Evolutionary conservation across 2,329 filamentous ascomycete genomes (phyloP), one percentile per base, ranked within the genome.

Genomic region (Polychaeton citri): DNA sequence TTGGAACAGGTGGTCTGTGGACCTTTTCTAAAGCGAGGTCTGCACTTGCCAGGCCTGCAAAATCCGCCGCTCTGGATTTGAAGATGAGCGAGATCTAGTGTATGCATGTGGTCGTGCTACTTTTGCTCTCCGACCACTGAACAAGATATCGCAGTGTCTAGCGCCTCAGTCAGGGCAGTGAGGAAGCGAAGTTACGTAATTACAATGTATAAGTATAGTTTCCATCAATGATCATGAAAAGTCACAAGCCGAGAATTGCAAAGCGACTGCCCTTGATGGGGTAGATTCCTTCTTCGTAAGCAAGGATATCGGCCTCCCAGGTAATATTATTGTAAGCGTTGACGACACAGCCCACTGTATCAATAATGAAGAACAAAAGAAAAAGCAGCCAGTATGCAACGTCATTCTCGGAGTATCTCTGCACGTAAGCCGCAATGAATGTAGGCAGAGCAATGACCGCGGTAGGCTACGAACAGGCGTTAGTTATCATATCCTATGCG

Each of bases 251-350:
- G n/a, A 54, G 34, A 31, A 53, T 49, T 10, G 50, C 47, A 33
- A 54, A 38, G 16, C 43, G 37, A 2, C 47, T 47, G 18, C 49
- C 39, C 32, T 46, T 44, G 38, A 47, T 51, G 3, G 49, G 44
- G 6, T 45, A 44, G 16, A 45, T 43, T 24, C 47, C 48, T 34
- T 54, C 51, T 42, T 54, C 51, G 41, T 50, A 54, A 36, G 42
- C 39, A 16, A 52, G 38, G 3, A 50, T 46, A 24, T 52, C 50
- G 21, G 35, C 41, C 33, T 52, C 50, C 51, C 51, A 54, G 13
- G 50, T 51, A 39, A 56, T 54, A 39, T 55, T 57, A 44, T 57
- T 57, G 45, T 57, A 57, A 1, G 52, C 53, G 40, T 57, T 57
- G 51, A 57, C 55, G 35, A 57, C 52, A 31, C 41, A 49, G 30